Evolutionary conservation across 2,329 filamentous ascomycete species (phyloP).

Genomic region (Cercospora canescens): DNA sequence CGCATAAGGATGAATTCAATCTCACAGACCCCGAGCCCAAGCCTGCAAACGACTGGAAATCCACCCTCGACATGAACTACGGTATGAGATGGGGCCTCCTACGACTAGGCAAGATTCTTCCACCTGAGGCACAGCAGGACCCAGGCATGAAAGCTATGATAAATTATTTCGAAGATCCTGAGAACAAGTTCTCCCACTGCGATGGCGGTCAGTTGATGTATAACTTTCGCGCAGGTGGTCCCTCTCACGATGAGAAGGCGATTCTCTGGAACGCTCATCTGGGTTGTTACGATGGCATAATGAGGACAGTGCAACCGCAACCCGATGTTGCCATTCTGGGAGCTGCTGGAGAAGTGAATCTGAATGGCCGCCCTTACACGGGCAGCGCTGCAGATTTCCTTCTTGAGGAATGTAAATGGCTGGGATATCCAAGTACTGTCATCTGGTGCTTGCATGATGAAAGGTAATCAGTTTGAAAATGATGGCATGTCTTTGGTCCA

Average conservation of each 20-base stretch:
- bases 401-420: not conserved
- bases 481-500: not conserved
- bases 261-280: not conserved
- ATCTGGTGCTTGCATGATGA: conserved; percentile 6
- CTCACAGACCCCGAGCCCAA: not conserved
- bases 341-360: not conserved
- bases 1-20: not conserved
- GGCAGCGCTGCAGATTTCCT: not conserved
- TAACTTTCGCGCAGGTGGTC: not conserved
- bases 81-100: not conserved
- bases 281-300: not conserved
- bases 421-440: not conserved
- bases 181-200: not conserved
- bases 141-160: not conserved
- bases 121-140: not conserved
- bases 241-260: not conserved
- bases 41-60: not conserved
- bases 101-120: not conserved
- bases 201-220: not conserved
- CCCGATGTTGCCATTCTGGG: not conserved
- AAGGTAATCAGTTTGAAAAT: not conserved
- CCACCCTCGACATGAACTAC: not conserved
- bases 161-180: not conserved
- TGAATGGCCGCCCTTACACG: not conserved
- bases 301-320: not conserved